These are phyloP conservation scores for Pythium apleroticum DNA, from an alignment of 352 stramenopile genomes.

Conservation along the genomic window DNA sequence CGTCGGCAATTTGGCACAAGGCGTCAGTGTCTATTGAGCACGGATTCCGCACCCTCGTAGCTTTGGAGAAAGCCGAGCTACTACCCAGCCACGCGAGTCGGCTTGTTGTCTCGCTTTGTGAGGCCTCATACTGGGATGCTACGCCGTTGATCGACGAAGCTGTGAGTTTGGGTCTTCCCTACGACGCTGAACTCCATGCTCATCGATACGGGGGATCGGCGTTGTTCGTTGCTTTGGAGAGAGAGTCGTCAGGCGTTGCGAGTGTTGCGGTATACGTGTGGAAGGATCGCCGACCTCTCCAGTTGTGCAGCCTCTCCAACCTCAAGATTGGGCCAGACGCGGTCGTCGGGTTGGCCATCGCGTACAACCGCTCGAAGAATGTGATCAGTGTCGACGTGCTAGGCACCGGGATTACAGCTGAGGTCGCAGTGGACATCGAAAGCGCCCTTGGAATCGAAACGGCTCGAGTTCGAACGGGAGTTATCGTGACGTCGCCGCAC, in stretches of 20 bases:
- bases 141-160: conserved; percentile 50
- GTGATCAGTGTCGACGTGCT: conserved; percentile 20
- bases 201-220: conserved; percentile 16
- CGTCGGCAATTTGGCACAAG: conserved; percentile 44
- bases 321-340: conserved; percentile 4
- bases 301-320: conserved; percentile 20
- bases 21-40: conserved; percentile 33
- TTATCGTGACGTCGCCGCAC: conserved; percentile 13
- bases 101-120: conserved; percentile 61
- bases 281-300: conserved; percentile 21
- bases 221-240: conserved; percentile 23
- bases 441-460: conserved; percentile 18
- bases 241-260: background rate
- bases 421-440: conserved; percentile 27
- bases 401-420: conserved; percentile 13
- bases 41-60: conserved; percentile 56
- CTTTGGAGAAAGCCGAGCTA: conserved; percentile 27
- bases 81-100: conserved; percentile 8
- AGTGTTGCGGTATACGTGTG: conserved; percentile 31
- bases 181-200: conserved; percentile 9
- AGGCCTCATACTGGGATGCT: conserved; percentile 71
- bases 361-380: conserved; percentile 9
- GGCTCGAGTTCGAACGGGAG: conserved; percentile 13
- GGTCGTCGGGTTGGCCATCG: conserved; percentile 15
- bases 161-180: conserved; percentile 4